Evolutionary conservation across 371 early-diverging fungal genomes (phyloP).

Genomic region (Rhizopus sp.): DNA sequence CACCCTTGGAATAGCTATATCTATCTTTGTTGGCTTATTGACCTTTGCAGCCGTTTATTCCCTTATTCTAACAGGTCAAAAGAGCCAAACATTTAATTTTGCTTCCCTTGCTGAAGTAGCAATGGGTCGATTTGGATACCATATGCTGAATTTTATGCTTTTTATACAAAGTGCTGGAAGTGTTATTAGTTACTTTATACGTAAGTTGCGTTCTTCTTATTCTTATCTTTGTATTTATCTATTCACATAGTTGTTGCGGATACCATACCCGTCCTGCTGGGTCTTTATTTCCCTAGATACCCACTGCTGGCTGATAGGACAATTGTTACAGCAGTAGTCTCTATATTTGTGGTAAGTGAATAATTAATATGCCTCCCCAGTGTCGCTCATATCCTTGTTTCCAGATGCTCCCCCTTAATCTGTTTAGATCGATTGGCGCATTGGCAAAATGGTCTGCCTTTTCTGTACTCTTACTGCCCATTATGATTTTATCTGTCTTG

Average conservation of each 20-base stretch:
- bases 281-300: conserved; percentile 39
- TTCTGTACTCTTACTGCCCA: conserved; percentile 54
- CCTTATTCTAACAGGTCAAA: conserved; percentile 52
- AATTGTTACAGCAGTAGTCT: conserved; percentile 45
- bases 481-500: conserved; percentile 52
- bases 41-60: conserved; percentile 47
- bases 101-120: conserved; percentile 51
- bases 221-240: neutral
- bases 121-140: conserved; percentile 53
- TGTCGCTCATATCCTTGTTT: neutral
- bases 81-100: conserved; percentile 47
- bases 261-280: conserved; percentile 56
- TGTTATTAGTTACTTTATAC: conserved; percentile 55
- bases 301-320: conserved; percentile 35
- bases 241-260: conserved; percentile 53
- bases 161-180: conserved; percentile 56
- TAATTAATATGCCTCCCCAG: neutral
- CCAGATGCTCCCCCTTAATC: conserved; percentile 54
- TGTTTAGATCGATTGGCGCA: conserved; percentile 60
- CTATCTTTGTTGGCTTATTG: conserved; percentile 46
- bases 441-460: conserved; percentile 53
- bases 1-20: conserved; percentile 51
- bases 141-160: conserved; percentile 50
- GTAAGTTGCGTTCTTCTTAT: conserved; percentile 26
- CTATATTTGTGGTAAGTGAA: conserved; percentile 41